phyloP scores from a whole-genome alignment of 2,329 filamentous ascomycete species.

The Colletotrichum caudatum region DNA sequence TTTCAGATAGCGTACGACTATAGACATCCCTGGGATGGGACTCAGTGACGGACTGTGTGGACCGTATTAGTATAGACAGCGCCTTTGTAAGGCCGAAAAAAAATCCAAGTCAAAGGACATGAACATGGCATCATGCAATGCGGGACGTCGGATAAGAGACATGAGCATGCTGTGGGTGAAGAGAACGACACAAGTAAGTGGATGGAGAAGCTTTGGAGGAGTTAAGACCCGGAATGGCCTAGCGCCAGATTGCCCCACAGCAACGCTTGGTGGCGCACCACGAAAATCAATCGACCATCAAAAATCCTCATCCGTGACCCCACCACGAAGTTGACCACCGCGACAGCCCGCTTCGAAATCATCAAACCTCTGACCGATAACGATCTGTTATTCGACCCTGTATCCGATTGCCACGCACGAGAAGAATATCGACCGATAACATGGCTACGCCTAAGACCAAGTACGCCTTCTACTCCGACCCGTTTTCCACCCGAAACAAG shows the following conservation, averaged over 20 bases:
- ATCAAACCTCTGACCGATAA: constrained; percentile 22
- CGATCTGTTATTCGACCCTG: constrained; percentile 16
- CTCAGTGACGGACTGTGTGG: constrained; percentile 30
- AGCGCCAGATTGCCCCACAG: constrained; percentile 29
- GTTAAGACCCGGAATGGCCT: constrained; percentile 15
- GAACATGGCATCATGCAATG: not conserved
- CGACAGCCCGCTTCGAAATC: constrained; percentile 38
- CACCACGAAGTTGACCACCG: constrained; percentile 38
- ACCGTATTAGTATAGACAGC: constrained; percentile 19
- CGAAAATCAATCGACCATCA: constrained; percentile 41
- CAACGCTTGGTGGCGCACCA: constrained; percentile 39
- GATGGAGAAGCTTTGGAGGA: not conserved
- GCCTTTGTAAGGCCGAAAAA: not conserved
- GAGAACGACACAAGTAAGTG: not conserved
- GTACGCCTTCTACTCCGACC: constrained; percentile 18
- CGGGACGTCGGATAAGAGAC: not conserved
- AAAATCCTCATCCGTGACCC: constrained; percentile 38
- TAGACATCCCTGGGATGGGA: constrained; percentile 21
- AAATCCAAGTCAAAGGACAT: not conserved
- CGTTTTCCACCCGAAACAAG: not conserved
- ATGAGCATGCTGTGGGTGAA: not conserved
- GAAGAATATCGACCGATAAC: constrained; percentile 4
- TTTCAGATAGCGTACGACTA: constrained; percentile 26
- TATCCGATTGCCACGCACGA: not conserved
- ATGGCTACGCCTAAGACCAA: constrained; percentile 42